Conservation (phyloP, 352 stramenopile species). For the Phytopythium vexans region DNA sequence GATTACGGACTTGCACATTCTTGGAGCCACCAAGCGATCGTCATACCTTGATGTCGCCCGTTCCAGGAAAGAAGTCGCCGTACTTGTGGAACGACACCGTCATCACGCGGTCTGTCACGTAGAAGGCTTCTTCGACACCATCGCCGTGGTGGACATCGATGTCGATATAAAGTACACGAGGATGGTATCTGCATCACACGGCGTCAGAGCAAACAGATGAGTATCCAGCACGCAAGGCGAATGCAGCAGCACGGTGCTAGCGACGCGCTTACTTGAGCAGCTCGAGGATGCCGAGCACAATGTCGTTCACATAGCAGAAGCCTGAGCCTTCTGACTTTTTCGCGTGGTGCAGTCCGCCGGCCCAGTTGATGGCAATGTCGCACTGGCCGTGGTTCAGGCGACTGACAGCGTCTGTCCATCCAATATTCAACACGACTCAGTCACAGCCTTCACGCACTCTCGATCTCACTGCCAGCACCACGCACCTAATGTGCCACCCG, state of each 20-base stretch:
- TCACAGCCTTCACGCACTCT: background rate
- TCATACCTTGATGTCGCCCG: slow-evolving; percentile 84
- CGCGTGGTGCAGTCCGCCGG: slow-evolving; percentile 96
- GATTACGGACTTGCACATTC: background rate
- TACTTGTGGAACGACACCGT: slow-evolving; percentile 99
- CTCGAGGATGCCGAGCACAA: slow-evolving; percentile 98
- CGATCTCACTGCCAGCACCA: background rate
- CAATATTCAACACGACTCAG: background rate
- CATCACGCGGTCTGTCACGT: slow-evolving; percentile 97
- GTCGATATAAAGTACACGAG: slow-evolving; percentile 98
- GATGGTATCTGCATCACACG: slow-evolving; percentile 56
- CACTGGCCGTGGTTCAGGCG: slow-evolving; percentile 95
- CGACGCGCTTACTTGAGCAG: slow-evolving; percentile 90
- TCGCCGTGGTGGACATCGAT: slow-evolving; percentile 99
- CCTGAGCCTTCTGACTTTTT: slow-evolving; percentile 96
- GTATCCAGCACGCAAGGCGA: background rate
- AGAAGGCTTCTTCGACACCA: slow-evolving; percentile 97
- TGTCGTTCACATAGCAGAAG: slow-evolving; percentile 99
- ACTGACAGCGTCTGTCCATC: slow-evolving; percentile 90
- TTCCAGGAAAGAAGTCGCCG: slow-evolving; percentile 98
- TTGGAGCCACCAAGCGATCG: slow-evolving; percentile 2
- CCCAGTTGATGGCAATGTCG: slow-evolving; percentile 99
- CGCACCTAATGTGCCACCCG: slow-evolving; percentile 90
- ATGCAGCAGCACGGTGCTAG: background rate
- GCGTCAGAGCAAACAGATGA: background rate